Evolutionary conservation across 2,329 filamentous ascomycete species (phyloP), one percentile per base, ranked within the genome.

Genomic region (Mycosphaerella sp.): DNA sequence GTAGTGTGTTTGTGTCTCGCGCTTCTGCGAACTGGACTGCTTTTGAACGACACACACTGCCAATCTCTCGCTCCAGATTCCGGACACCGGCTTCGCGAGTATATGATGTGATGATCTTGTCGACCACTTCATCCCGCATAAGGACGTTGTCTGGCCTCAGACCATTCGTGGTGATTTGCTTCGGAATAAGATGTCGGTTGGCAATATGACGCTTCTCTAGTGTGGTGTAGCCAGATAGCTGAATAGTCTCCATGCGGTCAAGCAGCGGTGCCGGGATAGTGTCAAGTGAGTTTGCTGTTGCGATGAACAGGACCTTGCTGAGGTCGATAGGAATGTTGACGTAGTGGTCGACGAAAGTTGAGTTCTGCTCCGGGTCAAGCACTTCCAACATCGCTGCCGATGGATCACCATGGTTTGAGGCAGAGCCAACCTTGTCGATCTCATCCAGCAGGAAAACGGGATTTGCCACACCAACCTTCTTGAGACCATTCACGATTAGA

Each of bases 371-470:
- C 0, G 93, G 93, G 65, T 98, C 93, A 41, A 98, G 77, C 9
- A 98, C 93, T 70, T 98, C 93, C 12, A 98, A 82, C 91, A 98
- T 96, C 7, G 93, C 93, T 17, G 93, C 93, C 16, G 89, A 94
- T 3, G 93, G 93, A 64, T 98, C 93, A 36, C 93, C 93, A 60
- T 98, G 90, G 68, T 93, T 86, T 68, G 91, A 97, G 32, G 88
- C 84, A 53, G 84, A 83, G 57, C 90, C 89, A 55, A 98, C 80
- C 76, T 98, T 98, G 76, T 98, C 93, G 61, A 98, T 96, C 73
- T 98, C 93, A 65, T 98, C 93, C 10, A 98, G 82, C 41, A 98
- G 73, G 72, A 98, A 87, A 50, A 98, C 91, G 0, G 93, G 93
- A 66, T 98, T 98, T 2, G 89, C 82, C 16, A 97, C 91, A 41